Evolutionary conservation across 371 early-diverging fungal species (phyloP), one percentile per base, ranked within the genome.

Genomic region (Rhizopus microsporus): DNA sequence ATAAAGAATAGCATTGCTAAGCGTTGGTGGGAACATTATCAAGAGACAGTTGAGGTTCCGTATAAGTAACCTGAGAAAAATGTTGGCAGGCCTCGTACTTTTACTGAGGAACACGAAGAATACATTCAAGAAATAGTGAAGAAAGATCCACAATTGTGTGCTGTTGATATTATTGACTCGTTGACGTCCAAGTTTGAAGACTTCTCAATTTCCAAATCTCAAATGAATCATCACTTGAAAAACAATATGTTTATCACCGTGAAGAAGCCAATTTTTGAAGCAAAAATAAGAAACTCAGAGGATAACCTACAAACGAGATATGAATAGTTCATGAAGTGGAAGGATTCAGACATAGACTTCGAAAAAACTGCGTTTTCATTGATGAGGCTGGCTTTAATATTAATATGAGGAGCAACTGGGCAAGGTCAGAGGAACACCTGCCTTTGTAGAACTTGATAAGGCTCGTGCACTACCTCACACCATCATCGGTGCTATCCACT

Each of bases 141-240:
- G 33, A 47, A 56, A 56, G 48, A 56, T 33, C 16, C 29, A 40
- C 48, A 48, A 16, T 46, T 56, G n/a, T 56, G 23, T 56, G 35
- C 37, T 30, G 37, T 17, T 47, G 56, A 38, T 30, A 56, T 56
- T 23, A 56, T 38, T 37, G 38, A 56, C 48, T 47, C 37, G 8
- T 46, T 56, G 56, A 47, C 37, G 46, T 56, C 47, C 37, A 34
- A 56, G 33, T 56, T 56, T 56, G 56, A 56, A 46, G 30, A 47
- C 29, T 56, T 47, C 48, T 46, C 45, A n/a, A 56, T 47, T 46
- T 56, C 38, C 29, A 56, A 38, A 17, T 47, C 56, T 38, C 56
- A 56, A 47, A 47, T 56, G 48, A 47, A 56, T 34, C 17, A 45
- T 44, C 34, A 55, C 45, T 55, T 55, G 44, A 32, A 34, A 55